phyloP scores from a whole-genome alignment of 2,329 filamentous ascomycete species.

The Tolypocladium pustulatum region DNA sequence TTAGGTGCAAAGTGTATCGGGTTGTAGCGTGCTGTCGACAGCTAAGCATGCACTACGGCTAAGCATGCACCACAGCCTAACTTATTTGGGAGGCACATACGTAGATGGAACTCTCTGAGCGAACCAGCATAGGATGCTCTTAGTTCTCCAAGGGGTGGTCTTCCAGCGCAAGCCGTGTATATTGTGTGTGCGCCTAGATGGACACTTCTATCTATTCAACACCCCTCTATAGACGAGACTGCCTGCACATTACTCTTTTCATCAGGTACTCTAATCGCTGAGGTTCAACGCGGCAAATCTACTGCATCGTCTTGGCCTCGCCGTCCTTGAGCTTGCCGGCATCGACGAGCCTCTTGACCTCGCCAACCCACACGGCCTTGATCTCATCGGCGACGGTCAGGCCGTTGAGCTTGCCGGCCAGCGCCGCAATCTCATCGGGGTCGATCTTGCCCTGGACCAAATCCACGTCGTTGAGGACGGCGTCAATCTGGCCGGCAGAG shows the following conservation, averaged over 20 bases:
- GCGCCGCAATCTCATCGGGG: constrained; percentile 74
- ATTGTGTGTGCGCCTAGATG: background rate
- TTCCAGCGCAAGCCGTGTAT: background rate
- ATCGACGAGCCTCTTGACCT: constrained; percentile 66
- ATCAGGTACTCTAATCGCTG: background rate
- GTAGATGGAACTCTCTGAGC: too few species aligned
- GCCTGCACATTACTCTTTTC: background rate
- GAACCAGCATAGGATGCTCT: too few species aligned
- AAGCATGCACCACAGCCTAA: too few species aligned
- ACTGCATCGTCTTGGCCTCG: constrained; percentile 57
- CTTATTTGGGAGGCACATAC: too few species aligned
- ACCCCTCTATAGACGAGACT: background rate
- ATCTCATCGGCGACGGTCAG: constrained; percentile 75
- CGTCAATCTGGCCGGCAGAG: constrained; percentile 68
- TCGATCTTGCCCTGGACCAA: constrained; percentile 80
- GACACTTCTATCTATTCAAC: background rate
- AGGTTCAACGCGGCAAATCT: background rate
- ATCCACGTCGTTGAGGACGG: constrained; percentile 77
- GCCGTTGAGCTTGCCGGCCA: constrained; percentile 71
- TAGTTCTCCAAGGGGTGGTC: too few species aligned
- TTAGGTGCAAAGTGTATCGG: too few species aligned
- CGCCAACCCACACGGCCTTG: constrained; percentile 69
- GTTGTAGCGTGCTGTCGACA: too few species aligned
- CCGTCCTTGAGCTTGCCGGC: constrained; percentile 81
- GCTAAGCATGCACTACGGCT: too few species aligned